Conservation (phyloP, 2,329 filamentous ascomycete species). For the Myriosclerotinia curreyana region DNA sequence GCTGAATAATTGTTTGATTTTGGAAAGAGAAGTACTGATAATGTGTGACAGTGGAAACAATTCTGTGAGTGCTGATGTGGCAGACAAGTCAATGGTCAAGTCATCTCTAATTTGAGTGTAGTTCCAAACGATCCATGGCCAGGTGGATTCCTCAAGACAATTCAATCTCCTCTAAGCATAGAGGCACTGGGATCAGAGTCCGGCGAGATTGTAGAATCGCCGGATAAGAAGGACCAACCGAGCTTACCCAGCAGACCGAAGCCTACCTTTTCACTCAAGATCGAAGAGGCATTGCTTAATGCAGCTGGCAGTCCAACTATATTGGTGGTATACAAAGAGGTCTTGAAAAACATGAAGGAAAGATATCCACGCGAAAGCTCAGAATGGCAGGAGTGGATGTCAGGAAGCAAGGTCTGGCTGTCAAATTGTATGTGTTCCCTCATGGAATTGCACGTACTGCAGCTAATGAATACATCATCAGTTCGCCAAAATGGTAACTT, state of each 20-base stretch:
- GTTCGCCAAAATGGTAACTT: slow-evolving; percentile 3
- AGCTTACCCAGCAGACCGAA: neutral
- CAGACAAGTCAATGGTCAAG: neutral
- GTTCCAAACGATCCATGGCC: slow-evolving; percentile 10
- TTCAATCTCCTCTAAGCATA: neutral
- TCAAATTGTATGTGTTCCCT: slow-evolving; percentile 19
- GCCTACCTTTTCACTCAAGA: neutral
- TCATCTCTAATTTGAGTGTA: neutral
- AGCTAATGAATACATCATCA: neutral
- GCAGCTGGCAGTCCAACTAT: slow-evolving; percentile 1
- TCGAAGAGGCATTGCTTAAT: slow-evolving; percentile 7
- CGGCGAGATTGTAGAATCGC: slow-evolving; percentile 7
- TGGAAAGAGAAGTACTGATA: neutral
- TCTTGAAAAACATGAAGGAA: neutral
- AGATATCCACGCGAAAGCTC: slow-evolving; percentile 17
- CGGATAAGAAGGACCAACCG: neutral
- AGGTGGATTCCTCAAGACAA: neutral
- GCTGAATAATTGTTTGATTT: neutral
- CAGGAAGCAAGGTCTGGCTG: slow-evolving; percentile 22
- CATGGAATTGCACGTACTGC: too few relatives aligned
- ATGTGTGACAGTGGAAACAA: neutral
- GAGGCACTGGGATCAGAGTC: slow-evolving; percentile 1
- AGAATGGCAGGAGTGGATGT: slow-evolving; percentile 24
- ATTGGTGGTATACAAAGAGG: neutral
- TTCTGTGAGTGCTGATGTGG: slow-evolving; percentile 5